A percentile compares a stretch with the other conserved stretches of the same genome.
Conservation (phyloP, 2,329 filamentous ascomycete species). For the Alternaria triticimaculans region DNA sequence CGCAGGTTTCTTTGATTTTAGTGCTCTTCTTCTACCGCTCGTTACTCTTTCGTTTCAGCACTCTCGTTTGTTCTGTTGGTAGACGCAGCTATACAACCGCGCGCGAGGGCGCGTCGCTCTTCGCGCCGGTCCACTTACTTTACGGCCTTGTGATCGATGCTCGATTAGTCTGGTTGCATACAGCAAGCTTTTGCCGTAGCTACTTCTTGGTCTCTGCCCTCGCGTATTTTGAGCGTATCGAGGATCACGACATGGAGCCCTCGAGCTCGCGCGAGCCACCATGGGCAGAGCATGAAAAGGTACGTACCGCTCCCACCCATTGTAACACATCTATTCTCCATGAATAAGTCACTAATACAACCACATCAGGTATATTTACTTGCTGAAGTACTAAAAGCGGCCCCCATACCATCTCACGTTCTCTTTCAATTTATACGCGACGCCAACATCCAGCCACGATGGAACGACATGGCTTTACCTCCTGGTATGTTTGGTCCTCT, state of each 20-base stretch:
- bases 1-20: conserved; percentile 33
- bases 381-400: conserved; percentile 60
- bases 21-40: conserved; percentile 36
- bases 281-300: conserved; percentile 58
- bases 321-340: neutral
- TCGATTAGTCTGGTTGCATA: conserved; percentile 47
- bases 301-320: conserved; percentile 33
- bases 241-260: conserved; percentile 48
- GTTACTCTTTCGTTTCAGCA: conserved; percentile 38
- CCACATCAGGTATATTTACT: conserved; percentile 52
- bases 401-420: conserved; percentile 52
- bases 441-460: conserved; percentile 53
- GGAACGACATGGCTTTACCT: conserved; percentile 59
- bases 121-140: conserved; percentile 43
- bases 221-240: conserved; percentile 18
- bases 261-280: conserved; percentile 45
- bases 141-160: conserved; percentile 45
- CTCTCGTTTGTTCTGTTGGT: conserved; percentile 42
- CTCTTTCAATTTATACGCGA: conserved; percentile 55
- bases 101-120: conserved; percentile 32
- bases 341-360: conserved; percentile 1
- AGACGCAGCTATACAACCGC: conserved; percentile 34
- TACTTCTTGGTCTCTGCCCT: conserved; percentile 42
- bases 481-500: conserved; percentile 49
- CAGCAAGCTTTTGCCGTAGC: conserved; percentile 31